Percentiles rank a stretch among this genome's conserved stretches.
These are phyloP conservation scores for Primulina tabacum DNA, from an alignment of 257 asterid species.

Conservation along the genomic window DNA sequence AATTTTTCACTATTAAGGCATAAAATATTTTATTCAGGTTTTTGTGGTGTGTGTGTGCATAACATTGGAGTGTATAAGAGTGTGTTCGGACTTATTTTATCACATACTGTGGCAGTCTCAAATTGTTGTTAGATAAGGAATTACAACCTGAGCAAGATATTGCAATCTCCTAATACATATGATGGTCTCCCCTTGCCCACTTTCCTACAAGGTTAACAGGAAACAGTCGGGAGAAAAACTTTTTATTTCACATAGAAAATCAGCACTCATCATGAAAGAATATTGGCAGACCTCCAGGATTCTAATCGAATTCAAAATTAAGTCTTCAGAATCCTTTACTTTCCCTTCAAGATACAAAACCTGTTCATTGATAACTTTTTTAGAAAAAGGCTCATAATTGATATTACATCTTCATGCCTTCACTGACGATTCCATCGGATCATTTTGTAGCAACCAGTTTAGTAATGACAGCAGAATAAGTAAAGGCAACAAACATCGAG, in stretches of 20 bases:
- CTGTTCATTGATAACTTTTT: slow-evolving; percentile 33
- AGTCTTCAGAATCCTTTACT: slow-evolving; percentile 69
- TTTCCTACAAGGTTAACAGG: slow-evolving; percentile 53
- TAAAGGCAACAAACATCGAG: slow-evolving; percentile 1
- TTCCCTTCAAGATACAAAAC: slow-evolving; percentile 70
- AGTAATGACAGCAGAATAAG: slow-evolving; percentile 8
- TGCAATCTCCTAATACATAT: slow-evolving; percentile 69
- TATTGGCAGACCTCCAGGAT: slow-evolving; percentile 65
- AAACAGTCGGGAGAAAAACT: slow-evolving; percentile 22
- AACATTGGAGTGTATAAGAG: neutral
- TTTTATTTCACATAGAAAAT: slow-evolving; percentile 5
- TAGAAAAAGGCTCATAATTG: slow-evolving; percentile 5
- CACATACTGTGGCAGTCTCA: slow-evolving; percentile 22
- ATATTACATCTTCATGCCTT: neutral
- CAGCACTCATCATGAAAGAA: slow-evolving; percentile 24
- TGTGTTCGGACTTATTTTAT: neutral
- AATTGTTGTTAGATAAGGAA: slow-evolving; percentile 21
- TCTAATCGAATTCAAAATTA: slow-evolving; percentile 60
- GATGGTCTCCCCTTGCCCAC: slow-evolving; percentile 65
- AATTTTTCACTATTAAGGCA: neutral
- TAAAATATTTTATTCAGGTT: neutral
- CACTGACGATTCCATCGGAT: slow-evolving; percentile 1
- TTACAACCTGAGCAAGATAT: slow-evolving; percentile 71
- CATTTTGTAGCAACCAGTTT: neutral
- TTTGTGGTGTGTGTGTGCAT: slow-evolving; percentile 17